A percentile compares a stretch with the other conserved stretches of the same genome.
Evolutionary conservation across 352 stramenopile species (phyloP).

Genomic region (Pythium folliculosum): DNA sequence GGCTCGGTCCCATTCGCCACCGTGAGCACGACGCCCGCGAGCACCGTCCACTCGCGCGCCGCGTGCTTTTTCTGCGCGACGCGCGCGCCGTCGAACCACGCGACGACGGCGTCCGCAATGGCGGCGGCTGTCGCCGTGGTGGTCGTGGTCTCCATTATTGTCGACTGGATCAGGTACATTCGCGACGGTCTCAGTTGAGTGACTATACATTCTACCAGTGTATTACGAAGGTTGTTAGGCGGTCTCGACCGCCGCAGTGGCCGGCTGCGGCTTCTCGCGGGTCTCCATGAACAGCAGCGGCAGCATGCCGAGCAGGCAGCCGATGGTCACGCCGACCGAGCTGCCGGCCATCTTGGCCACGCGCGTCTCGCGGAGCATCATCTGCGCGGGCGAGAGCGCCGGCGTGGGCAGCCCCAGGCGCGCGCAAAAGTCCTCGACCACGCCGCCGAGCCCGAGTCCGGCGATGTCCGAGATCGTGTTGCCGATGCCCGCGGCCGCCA

Average conservation of each 20-base stretch:
- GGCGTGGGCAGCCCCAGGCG: conserved; percentile 61
- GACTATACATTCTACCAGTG: conserved; percentile 25
- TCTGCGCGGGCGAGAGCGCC: conserved; percentile 63
- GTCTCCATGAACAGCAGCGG: conserved; percentile 81
- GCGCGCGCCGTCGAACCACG: conserved; percentile 56
- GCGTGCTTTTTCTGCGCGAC: conserved; percentile 67
- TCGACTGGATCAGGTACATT: too few species aligned
- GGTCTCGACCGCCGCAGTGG: neutral
- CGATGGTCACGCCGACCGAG: conserved; percentile 70
- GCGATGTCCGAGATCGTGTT: conserved; percentile 84
- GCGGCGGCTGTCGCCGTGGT: conserved; percentile 11
- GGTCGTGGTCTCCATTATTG: neutral
- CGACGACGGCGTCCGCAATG: conserved; percentile 41
- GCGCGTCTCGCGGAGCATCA: conserved; percentile 65
- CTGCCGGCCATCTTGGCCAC: conserved; percentile 68
- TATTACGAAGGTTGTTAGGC: conserved; percentile 3
- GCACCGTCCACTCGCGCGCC: conserved; percentile 57
- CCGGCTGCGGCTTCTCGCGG: conserved; percentile 16
- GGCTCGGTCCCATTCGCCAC: conserved; percentile 6
- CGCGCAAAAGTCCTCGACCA: conserved; percentile 81
- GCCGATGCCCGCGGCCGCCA: conserved; percentile 82
- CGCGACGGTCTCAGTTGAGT: conserved; percentile 21
- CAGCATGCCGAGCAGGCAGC: conserved; percentile 75
- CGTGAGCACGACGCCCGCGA: conserved; percentile 56
- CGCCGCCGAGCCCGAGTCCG: conserved; percentile 67